Base-by-base conservation (phyloP, 2,329 filamentous ascomycete species). In the Ophiostoma sp. region DNA sequence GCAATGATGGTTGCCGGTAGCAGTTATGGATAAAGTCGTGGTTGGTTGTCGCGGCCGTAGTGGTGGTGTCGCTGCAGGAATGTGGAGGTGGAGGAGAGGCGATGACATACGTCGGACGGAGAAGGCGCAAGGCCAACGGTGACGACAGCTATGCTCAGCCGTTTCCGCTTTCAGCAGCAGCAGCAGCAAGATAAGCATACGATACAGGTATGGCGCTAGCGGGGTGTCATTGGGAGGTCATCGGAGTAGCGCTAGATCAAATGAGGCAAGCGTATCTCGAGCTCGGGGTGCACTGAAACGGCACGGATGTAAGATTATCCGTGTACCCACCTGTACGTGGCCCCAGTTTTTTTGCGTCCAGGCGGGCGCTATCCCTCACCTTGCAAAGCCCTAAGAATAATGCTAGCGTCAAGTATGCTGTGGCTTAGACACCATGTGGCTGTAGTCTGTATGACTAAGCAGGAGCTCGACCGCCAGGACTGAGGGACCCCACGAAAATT, bases 401-500 rank as follows among this genome's bases (percentile, higher is more conserved):
- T 27, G 27, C 12, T 41, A 40, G 58, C 16, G 38, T 9, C n/a
- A 27, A 52, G 8, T 7, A 7, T 6, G 18, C 5, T 44, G 40
- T 63, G 60, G 60, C 66, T 18, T 11, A 27, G 36, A 40, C 40
- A 14, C 18, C 18, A 16, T 67, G 66, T 49, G 52, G 60, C 40
- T 63, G 60, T 8, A 63, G 36, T 18, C 38, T 5, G 27, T n/a
- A 65, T 66, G 68, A 66, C 65, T 67, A 60, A 69, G 55, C 65
- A 6, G 42, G 7, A 14, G 27, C 55, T 60, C 27, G 36, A 14
- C 27, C 4, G 55, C 27, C 36, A 7, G 16, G 2, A 14, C 3
- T 27, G 8, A 45, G 58, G 45, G 16, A 55, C 68, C 66, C 68
- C 68, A 69, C 68, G 68, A 67, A 67, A 65, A 65, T 63, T 65